Evolutionary conservation across 225 moss, liverwort and hornwort species (phyloP).

Genomic region (Bryum argenteum): DNA sequence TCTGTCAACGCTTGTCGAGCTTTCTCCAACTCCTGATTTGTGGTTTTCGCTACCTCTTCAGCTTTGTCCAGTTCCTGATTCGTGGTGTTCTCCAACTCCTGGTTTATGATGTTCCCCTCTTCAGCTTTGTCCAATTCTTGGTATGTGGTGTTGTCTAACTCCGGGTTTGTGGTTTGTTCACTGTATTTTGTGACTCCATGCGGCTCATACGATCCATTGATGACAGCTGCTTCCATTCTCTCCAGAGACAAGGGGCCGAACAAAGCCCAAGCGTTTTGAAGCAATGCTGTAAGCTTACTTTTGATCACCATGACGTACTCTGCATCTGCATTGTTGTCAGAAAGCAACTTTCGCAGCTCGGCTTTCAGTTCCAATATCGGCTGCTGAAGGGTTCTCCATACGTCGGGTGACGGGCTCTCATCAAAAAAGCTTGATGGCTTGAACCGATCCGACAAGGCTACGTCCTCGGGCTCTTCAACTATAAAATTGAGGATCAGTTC

Average conservation of each 20-base stretch:
- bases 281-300: conserved; percentile 29
- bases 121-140: no score
- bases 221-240: conserved; percentile 36
- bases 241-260: conserved; percentile 45
- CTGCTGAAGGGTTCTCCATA: conserved; percentile 34
- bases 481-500: conserved; percentile 34
- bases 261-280: conserved; percentile 30
- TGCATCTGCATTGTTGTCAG: conserved; percentile 13
- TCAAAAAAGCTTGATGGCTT: conserved; percentile 15
- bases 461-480: conserved; percentile 19
- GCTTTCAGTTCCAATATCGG: conserved; percentile 33
- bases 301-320: conserved; percentile 12
- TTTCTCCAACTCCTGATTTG: conserved; percentile 18
- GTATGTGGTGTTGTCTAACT: neutral
- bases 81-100: no score
- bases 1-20: conserved; percentile 18
- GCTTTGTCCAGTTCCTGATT: no score
- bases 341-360: conserved; percentile 29
- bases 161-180: conserved; percentile 1
- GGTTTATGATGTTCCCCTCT: no score
- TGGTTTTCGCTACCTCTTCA: conserved; percentile 6
- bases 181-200: conserved; percentile 23
- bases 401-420: neutral
- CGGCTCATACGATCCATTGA: conserved; percentile 33
- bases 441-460: conserved; percentile 15